These are phyloP conservation scores for Fraxinus albicans DNA, from an alignment of 305 asterid species.

Conservation along the genomic window DNA sequence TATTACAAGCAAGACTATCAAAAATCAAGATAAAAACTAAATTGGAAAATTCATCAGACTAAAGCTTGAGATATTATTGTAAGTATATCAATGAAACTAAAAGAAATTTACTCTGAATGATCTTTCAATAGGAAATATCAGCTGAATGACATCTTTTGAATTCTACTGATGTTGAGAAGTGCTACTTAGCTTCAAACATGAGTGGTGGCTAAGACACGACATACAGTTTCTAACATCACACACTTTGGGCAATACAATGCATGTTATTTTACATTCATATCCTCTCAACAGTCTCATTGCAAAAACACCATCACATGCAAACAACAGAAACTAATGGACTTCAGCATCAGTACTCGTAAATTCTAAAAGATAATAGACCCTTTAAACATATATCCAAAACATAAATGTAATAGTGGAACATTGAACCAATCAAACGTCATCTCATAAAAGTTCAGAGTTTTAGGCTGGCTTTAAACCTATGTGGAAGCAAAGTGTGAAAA, in stretches of 20 bases:
- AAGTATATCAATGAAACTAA: constrained; percentile 5
- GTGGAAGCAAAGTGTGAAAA: background rate
- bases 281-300: background rate
- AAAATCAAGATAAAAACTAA: constrained; percentile 8
- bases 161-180: constrained; percentile 1
- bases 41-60: background rate
- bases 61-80: background rate
- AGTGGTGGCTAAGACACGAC: background rate
- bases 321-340: background rate
- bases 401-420: background rate
- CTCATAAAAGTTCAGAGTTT: background rate
- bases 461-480: background rate
- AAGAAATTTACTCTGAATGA: background rate
- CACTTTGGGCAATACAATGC: background rate
- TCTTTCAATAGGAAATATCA: background rate
- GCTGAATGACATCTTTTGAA: background rate
- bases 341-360: background rate
- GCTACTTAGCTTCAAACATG: background rate
- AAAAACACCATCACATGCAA: background rate
- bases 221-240: background rate
- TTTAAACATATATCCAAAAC: background rate
- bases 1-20: constrained; percentile 21
- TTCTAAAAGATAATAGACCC: background rate
- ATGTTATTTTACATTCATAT: background rate
- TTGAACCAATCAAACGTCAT: background rate